These are phyloP conservation scores for Xylaria flabelliformis DNA, from an alignment of 495 filamentous ascomycete genomes.

Conservation along the genomic window DNA sequence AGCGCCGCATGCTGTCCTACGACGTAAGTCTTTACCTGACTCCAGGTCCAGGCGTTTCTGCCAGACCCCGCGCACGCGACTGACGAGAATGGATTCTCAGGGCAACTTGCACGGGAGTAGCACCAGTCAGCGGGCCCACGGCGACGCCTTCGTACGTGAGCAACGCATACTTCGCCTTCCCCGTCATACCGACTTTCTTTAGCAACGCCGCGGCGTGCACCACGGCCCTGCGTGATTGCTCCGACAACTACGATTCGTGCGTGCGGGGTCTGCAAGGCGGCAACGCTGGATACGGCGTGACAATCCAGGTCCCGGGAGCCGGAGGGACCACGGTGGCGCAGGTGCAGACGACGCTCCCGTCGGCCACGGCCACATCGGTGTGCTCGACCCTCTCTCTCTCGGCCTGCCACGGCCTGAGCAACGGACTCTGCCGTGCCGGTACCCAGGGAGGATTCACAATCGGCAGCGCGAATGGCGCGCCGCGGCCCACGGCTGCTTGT, in stretches of 20 bases:
- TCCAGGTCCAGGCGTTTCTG: neutral
- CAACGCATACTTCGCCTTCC: conserved; percentile 69
- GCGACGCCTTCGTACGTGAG: conserved; percentile 55
- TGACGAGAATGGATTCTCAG: conserved; percentile 33
- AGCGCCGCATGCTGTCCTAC: conserved; percentile 55
- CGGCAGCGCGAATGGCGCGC: conserved; percentile 33
- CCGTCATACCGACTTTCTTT: conserved; percentile 71
- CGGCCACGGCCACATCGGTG: conserved; percentile 63
- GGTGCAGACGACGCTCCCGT: conserved; percentile 41
- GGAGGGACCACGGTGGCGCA: conserved; percentile 59
- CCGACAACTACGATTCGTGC: conserved; percentile 68
- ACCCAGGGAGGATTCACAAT: conserved; percentile 36
- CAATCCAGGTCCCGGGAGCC: conserved; percentile 64
- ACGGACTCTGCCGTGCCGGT: conserved; percentile 58
- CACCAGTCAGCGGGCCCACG: conserved; percentile 37
- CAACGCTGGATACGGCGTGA: conserved; percentile 63
- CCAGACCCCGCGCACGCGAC: conserved; percentile 11
- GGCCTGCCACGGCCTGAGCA: conserved; percentile 66
- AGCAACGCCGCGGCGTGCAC: conserved; percentile 67
- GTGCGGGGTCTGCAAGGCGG: conserved; percentile 62
- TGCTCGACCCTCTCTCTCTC: conserved; percentile 67
- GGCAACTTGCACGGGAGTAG: conserved; percentile 54
- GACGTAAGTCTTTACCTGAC: conserved; percentile 41
- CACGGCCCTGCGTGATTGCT: conserved; percentile 69
- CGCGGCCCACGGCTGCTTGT: conserved; percentile 37